A percentile compares a stretch with the other conserved stretches of the same genome.
Conservation (phyloP, 257 asterid genomes). For the Ajuga chamaepitys region DNA sequence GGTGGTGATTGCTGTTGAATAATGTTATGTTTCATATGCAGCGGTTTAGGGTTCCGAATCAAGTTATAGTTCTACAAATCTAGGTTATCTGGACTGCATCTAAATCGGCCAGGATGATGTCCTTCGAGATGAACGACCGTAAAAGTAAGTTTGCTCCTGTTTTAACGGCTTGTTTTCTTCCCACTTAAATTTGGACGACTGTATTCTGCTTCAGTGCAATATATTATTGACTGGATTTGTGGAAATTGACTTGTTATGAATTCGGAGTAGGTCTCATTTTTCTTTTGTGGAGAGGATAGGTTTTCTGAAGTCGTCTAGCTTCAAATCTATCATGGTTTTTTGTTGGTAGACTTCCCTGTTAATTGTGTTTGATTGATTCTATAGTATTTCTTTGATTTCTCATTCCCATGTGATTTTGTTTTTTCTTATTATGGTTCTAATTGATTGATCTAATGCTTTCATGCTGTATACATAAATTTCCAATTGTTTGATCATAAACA, state of each 20-base stretch:
- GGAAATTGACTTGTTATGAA: not conserved
- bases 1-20: not conserved
- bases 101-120: constrained; percentile 48
- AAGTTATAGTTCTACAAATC: constrained; percentile 7
- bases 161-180: not conserved
- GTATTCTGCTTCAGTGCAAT: not conserved
- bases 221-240: not conserved
- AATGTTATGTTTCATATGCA: constrained; percentile 1
- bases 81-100: constrained; percentile 16
- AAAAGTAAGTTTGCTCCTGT: constrained; percentile 41
- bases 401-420: not conserved
- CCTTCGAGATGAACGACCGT: constrained; percentile 82
- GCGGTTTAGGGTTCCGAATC: constrained; percentile 18
- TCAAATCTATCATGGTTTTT: not conserved
- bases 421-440: not conserved
- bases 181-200: not conserved
- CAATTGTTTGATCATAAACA: constrained; percentile 3
- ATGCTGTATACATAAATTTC: not conserved
- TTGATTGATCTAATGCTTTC: not conserved
- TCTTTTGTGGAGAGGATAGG: not conserved
- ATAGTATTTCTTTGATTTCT: not conserved
- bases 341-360: not conserved
- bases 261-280: not conserved
- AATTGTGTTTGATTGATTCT: not conserved
- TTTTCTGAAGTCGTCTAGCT: not conserved